Conservation (phyloP, 2,329 filamentous ascomycete genomes). For the Grosmannia clavigera region DNA sequence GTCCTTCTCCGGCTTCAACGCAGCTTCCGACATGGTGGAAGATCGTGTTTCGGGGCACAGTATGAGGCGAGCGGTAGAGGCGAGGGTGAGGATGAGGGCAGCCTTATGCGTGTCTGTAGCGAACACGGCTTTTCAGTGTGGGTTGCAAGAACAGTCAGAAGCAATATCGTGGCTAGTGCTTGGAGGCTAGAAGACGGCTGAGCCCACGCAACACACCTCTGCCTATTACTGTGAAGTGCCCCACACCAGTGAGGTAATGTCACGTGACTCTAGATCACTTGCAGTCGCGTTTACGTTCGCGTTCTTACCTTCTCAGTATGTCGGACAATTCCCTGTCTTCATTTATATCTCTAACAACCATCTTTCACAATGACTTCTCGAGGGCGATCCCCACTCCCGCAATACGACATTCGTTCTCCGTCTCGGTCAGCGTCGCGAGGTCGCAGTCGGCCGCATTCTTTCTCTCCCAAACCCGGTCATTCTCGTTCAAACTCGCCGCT, state of each 20-base stretch:
- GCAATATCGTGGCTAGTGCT: background rate
- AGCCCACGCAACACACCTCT: conserved; percentile 11
- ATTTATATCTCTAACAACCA: background rate
- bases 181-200: background rate
- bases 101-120: background rate
- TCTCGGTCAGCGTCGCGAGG: conserved; percentile 2
- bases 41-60: background rate
- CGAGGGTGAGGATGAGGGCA: background rate
- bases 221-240: background rate
- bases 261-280: conserved; percentile 1
- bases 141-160: background rate
- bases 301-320: background rate
- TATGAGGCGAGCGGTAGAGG: background rate
- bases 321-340: background rate
- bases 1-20: conserved; percentile 94
- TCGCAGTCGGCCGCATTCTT: background rate
- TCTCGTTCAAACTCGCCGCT: conserved; percentile 1
- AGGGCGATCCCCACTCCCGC: background rate
- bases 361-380: conserved; percentile 2
- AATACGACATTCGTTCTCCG: background rate
- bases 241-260: background rate
- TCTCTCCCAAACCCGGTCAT: background rate
- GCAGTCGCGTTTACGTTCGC: background rate
- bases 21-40: conserved; percentile 62
- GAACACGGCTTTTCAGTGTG: background rate